Evolutionary conservation across 768 basidiomycete genomes (phyloP), one percentile per base, ranked within the genome.

Genomic region (Tephrocybe sp.): DNA sequence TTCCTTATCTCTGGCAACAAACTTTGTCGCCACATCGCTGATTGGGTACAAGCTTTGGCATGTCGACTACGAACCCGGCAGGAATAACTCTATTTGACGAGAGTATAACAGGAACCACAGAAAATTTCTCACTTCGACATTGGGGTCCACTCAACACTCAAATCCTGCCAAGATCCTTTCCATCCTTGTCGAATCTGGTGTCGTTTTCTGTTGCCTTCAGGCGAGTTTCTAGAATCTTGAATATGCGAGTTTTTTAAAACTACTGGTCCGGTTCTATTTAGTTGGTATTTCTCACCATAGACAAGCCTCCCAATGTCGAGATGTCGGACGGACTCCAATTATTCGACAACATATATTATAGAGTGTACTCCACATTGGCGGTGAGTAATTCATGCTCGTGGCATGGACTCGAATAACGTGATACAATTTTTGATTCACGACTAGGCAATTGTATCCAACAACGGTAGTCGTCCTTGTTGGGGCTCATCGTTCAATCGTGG

Each of bases 1-100:
- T 9, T 21, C 25, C 23, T 20, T 45, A 10, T 51, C 50, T 14
- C 26, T 44, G 9, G 42, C 21, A 10, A 25, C 34, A 7, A 51
- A 51, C 21, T 4, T 28, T 3, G 24, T 38, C 9, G 25, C 50
- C 1, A 45, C 50, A 7, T n/a, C 23, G 5, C 18, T 51, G 18
- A 51, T 51, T 18, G 21, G n/a, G 7, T 51, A 44, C 24, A 51
- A 45, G 21, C 42, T 51, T 3, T 45, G 42, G 50, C n/a, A 30
- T 9, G 26, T 15, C 15, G 15, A 36, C n/a, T n/a, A n/a, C n/a
- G n/a, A n/a, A n/a, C n/a, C n/a, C n/a, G n/a, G n/a, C n/a, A n/a
- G n/a, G n/a, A n/a, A 36, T 36, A n/a, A n/a, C 15, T 36, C 9
- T 7, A 36, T 9, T 15, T 4, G 9, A 36, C 9, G 4, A 36